phyloP scores from a whole-genome alignment of 2,329 filamentous ascomycete species.

The Juglanconis oblonga region DNA sequence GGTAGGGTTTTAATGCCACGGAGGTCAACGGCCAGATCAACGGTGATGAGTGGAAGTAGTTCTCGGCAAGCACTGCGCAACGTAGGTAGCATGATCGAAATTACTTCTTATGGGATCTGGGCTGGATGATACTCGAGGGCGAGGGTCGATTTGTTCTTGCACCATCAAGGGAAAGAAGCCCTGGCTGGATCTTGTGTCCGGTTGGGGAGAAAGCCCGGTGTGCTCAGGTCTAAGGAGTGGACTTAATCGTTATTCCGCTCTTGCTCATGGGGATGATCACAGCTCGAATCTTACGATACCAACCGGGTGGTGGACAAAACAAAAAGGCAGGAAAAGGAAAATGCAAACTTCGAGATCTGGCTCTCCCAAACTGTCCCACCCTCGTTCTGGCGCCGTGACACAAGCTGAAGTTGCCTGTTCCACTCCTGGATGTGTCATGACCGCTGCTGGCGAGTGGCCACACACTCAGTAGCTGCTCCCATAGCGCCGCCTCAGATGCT shows the following conservation, averaged over 20 bases:
- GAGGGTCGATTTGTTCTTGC: conserved; percentile 60
- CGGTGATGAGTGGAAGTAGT: too few relatives aligned
- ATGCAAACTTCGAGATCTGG: neutral
- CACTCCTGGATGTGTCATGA: too few relatives aligned
- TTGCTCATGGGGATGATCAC: conserved; percentile 10
- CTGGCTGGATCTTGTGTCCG: conserved; percentile 39
- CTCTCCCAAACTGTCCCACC: too few relatives aligned
- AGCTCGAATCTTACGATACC: neutral
- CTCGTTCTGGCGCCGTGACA: too few relatives aligned
- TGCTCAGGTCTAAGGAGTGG: conserved; percentile 68
- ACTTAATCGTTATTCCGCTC: conserved; percentile 83
- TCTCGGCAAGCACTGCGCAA: neutral
- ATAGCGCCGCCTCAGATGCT: too few relatives aligned
- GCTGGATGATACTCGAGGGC: conserved; percentile 27
- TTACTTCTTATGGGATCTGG: conserved; percentile 10
- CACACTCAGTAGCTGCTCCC: too few relatives aligned
- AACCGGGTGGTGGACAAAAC: conserved; percentile 6
- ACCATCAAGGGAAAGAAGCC: conserved; percentile 99
- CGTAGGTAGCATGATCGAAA: conserved; percentile 24
- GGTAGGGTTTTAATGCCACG: conserved; percentile 21
- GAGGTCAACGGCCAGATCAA: neutral
- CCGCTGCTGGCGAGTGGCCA: too few relatives aligned
- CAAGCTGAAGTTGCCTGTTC: too few relatives aligned
- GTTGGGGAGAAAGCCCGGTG: conserved; percentile 97
- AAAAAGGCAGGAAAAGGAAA: conserved; percentile 2